Evolutionary conservation across 169 alveolate species (phyloP), one percentile per base, ranked within the genome.

Genomic region (Cryptosporidium muris): DNA sequence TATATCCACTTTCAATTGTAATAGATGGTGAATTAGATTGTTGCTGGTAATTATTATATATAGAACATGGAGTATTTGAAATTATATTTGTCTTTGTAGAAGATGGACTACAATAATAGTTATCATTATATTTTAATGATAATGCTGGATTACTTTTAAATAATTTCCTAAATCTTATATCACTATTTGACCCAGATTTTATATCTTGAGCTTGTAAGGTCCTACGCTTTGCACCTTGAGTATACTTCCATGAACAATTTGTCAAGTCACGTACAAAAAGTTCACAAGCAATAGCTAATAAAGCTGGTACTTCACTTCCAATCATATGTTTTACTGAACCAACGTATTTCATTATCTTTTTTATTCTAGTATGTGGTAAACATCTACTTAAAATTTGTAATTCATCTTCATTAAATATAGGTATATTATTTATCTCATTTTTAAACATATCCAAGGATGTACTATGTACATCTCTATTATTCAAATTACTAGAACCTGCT

Each of bases 261-360:
- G 82, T 67, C 54, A 67, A 36, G 42, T 67, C 82, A 52, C 82
- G 36, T 38, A 67, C 82, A 38, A 67, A 54, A 3, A 67, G 82
- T 7, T 67, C 65, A 14, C 66, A 67, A 14, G 82, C 82, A 51
- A 67, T 67, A 4, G 66, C 82, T n/a, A 67, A 54, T 34, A 67
- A 43, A 14, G 82, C 66, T 42, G 82, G 82, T 38, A 67, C 82
- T 12, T 67, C 82, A 36, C 82, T 67, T 53, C 66, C 82, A 40
- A 54, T 67, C 43, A 67, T 38, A 42, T 54, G 63, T 16, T 67
- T 67, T n/a, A 67, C 54, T 14, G 49, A 45, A 51, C 82, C 82
- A 67, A 65, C 51, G 16, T 51, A 51, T 36, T 54, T 67, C 2
- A 67, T 40, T 67, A 67, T 51, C 54, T 45, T 54, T 42, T 67